Evolutionary conservation across 371 early-diverging fungal species (phyloP), one percentile per base, ranked within the genome.

Genomic region (Amoeboaphelidium protococcarum): DNA sequence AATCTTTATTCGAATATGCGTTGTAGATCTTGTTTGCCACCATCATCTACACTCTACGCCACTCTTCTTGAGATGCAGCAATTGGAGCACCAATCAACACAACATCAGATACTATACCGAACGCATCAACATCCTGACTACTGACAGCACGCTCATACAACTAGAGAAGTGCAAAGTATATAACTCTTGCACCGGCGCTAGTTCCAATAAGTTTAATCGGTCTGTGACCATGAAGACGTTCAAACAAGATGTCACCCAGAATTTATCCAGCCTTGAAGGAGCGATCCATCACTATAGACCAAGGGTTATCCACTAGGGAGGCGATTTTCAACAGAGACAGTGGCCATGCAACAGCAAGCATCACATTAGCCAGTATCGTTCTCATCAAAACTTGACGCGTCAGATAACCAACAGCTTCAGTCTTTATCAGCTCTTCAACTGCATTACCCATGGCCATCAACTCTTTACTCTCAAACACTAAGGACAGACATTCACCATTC

Each of bases 151-250:
- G 37, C 6, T 31, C 6, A 31, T 31, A 31, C 16, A 31, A 16
- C 51, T 92, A 91, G 45, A 78, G 54, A 20, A 92, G 60, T 53
- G 86, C 80, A 53, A 79, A 81, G 54, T 80, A 87, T 23, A 92
- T 84, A 20, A 88, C 78, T 10, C 88, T 78, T 0, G 89, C 88
- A 13, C 91, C 94, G 3, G 90, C 67, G 2, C 87, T 86, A 61
- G 75, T 89, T 2, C 90, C 94, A 13, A 87, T 69, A n/a, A 92
- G 67, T 0, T 87, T 86, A 10, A 89, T 79, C 2, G 94, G 94
- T 1, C 94, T 69, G 50, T 76, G 69, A n/a, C 80, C 86, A 10
- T 31, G 37, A 10, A 10, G 6, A 31, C 6, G 37, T 10, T 6
- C 6, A 16, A 6, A 31, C 6, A 31, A 16, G 37, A 31, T 6